A percentile compares a stretch with the other conserved stretches of the same genome.
Conservation (phyloP, 345 rosid species). For the Populus simonii region DNA sequence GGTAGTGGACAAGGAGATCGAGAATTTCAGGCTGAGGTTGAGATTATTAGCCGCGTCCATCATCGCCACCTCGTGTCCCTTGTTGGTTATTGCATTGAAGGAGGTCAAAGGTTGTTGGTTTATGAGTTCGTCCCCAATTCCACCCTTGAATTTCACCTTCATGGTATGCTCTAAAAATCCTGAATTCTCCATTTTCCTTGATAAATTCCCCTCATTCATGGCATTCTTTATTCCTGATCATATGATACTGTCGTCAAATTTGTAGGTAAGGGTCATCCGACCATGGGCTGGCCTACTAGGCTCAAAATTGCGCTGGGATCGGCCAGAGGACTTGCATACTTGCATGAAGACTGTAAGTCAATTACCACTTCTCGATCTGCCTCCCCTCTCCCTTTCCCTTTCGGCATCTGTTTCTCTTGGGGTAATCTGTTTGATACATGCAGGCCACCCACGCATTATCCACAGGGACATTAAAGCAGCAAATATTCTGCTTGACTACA, state of each 20-base stretch:
- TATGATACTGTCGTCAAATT: constrained; percentile 1
- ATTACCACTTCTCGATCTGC: neutral
- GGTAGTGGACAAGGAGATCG: constrained; percentile 81
- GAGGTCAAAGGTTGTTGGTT: constrained; percentile 56
- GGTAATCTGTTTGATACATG: neutral
- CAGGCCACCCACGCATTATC: constrained; percentile 89
- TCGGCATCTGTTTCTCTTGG: neutral
- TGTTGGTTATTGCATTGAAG: constrained; percentile 71
- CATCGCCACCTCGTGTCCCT: constrained; percentile 90
- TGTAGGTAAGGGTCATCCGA: constrained; percentile 58
- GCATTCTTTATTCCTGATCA: neutral
- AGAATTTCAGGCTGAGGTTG: constrained; percentile 86
- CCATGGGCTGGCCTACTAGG: constrained; percentile 70
- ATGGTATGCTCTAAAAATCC: constrained; percentile 34
- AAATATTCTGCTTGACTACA: constrained; percentile 76
- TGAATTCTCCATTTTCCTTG: neutral
- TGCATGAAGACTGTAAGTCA: constrained; percentile 91
- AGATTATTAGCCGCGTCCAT: constrained; percentile 88
- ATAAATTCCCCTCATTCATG: neutral
- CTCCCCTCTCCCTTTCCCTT: neutral
- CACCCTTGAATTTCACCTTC: constrained; percentile 75
- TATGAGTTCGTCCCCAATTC: constrained; percentile 74
- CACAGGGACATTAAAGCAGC: constrained; percentile 89
- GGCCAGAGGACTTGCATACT: constrained; percentile 89
- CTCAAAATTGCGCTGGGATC: constrained; percentile 82